Evolutionary conservation across 371 early-diverging fungal species (phyloP).

Genomic region (Aphelidium insulamus): DNA sequence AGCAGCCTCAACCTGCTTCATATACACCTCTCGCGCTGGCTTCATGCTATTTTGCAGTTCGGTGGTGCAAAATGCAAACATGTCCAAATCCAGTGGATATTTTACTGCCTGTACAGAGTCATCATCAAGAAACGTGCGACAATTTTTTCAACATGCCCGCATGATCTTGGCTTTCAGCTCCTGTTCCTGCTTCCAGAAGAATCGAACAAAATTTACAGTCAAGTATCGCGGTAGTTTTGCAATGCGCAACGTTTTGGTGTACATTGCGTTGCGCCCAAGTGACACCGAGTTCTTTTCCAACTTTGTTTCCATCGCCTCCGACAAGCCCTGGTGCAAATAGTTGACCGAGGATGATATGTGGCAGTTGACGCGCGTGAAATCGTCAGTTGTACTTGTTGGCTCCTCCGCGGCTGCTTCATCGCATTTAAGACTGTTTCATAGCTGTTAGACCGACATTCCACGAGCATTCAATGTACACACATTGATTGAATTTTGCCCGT

Average conservation of each 20-base stretch:
- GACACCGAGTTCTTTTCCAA: constrained; percentile 74
- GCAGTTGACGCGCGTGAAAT: constrained; percentile 59
- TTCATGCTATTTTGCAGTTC: constrained; percentile 55
- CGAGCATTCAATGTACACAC: constrained; percentile 1
- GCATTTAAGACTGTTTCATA: constrained; percentile 30
- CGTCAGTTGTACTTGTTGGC: constrained; percentile 26
- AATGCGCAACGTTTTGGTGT: constrained; percentile 48
- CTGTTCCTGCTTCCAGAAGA: constrained; percentile 81
- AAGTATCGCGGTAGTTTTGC: constrained; percentile 70
- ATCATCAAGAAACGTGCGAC: background rate
- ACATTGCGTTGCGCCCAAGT: constrained; percentile 49
- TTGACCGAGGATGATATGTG: constrained; percentile 43
- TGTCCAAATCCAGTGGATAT: constrained; percentile 78
- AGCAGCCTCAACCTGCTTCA: background rate
- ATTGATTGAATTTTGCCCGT: constrained; percentile 42
- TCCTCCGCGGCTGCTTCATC: constrained; percentile 61
- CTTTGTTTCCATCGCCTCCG: constrained; percentile 40
- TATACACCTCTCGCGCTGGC: constrained; percentile 29
- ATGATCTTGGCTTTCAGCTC: constrained; percentile 79
- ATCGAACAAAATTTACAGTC: constrained; percentile 74
- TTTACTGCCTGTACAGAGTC: constrained; percentile 43
- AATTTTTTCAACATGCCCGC: constrained; percentile 8
- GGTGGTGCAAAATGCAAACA: constrained; percentile 54
- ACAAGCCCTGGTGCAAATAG: constrained; percentile 37
- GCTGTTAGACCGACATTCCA: background rate